Evolutionary conservation across 176 grass and related monocot species (phyloP), one percentile per base, ranked within the genome.

Genomic region (Ananas comosus): DNA sequence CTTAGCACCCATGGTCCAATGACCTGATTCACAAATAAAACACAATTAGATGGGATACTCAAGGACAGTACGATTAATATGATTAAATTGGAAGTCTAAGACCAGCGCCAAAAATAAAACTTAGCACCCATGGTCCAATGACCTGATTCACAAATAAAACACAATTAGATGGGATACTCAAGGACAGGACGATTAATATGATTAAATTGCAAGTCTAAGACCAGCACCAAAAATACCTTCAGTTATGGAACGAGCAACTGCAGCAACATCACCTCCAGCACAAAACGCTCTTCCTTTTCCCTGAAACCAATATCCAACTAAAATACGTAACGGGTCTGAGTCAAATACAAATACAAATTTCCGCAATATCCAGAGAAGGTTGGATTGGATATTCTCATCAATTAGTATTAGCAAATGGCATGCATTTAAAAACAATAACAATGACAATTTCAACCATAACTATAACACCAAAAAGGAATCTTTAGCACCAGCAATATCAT

Each of bases 241-340:
- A 65, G 53, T 87, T 80, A 85, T 77, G 74, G 72, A 65, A 19
- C 50, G 80, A 48, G 49, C 80, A 64, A 90, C 77, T 78, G 78
- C 86, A 67, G 86, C 76, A 78, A 92, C 84, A 80, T 97, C 93
- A 72, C 93, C 93, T 83, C 93, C 93, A 70, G 93, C 89, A 70
- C 86, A 97, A 90, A 97, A 92, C 83, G 93, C 93, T 85, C 93
- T 97, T 78, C 93, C 89, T 50, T 90, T 87, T 22, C 93, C 93
- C 93, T 97, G 71, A 73, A 87, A 80, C 64, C 25, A 87, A 21
- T 25, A 75, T 69, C 29, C 42, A 29, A 64, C 53, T 78, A 12
- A 27, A 78, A 21, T 69, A 10, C 48, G 9, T 47, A 13, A 51
- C 24, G 48, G 47, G 71, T 17, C n/a, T 13, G 24, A 27, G 23